Base-by-base conservation (phyloP, 495 filamentous ascomycete species). In the Achaetomiella virescens region DNA sequence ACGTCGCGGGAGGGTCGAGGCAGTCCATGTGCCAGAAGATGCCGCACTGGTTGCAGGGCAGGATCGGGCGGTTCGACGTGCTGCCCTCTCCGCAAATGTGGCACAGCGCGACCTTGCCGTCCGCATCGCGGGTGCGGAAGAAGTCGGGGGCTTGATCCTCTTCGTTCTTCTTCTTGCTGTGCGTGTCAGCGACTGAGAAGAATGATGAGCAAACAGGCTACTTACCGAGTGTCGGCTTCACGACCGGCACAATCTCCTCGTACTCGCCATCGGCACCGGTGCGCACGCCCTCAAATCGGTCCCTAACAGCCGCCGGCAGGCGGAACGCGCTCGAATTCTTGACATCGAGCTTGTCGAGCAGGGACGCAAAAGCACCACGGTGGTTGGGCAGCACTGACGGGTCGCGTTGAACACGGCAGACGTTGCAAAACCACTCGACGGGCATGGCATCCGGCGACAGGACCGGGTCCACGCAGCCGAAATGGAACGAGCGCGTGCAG, bases 11-110 rank as follows among this genome's bases (percentile, higher is more conserved):
- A 3, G 90, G 88, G 66, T 91, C 83, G 15, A 93, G 72, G 70
- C 93, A 98, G 71, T 97, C 92, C 15, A 97, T 73, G 72, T 98
- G 93, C 83, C 90, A 98, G 33, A 79, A 78, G 21, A 87, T 75
- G 2, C 79, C 78, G 67, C 93, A 98, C 59, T 83, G 85, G 62
- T 89, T 89, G 71, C 91, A 96, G 6, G 84, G 80, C 54, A 95
- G 83, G 41, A 92, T 89, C 55, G 82, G 81, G 72, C 62, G 70
- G 61, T 72, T 72, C 49, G 78, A 76, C 14, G 77, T 61, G 27
- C 81, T 76, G 20, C 81, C 78, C 57, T 76, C 77, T 43, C 83
- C 75, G 69, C 91, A 97, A 20, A 66, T 63, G 63, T 81, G 79
- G 65, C 91, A 97, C 36, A 91, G 72, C 47, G 90, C 81, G 1